Conservation (phyloP, 129 eudicot genomes). For the Pulicaria dysenterica region DNA sequence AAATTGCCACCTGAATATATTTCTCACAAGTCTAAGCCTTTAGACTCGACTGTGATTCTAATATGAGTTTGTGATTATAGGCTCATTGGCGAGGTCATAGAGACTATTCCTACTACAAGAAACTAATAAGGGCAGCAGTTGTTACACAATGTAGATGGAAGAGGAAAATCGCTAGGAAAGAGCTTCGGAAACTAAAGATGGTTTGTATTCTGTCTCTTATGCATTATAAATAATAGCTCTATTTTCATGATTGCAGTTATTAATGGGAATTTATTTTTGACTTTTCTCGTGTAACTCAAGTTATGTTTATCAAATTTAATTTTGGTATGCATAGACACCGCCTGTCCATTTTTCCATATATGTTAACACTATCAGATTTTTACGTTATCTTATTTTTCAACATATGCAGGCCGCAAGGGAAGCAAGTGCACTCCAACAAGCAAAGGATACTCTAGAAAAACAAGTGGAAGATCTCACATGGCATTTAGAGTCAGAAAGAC, state of each 20-base stretch:
- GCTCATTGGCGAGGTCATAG: slow-evolving; percentile 84
- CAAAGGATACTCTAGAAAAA: slow-evolving; percentile 90
- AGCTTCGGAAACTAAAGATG: slow-evolving; percentile 86
- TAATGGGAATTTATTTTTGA: neutral
- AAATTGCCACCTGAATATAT: slow-evolving; percentile 1
- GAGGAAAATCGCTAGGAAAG: slow-evolving; percentile 69
- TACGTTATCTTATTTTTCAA: neutral
- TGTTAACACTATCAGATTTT: neutral
- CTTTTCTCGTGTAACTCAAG: neutral
- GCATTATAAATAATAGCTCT: slow-evolving; percentile 12
- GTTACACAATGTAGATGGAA: slow-evolving; percentile 94
- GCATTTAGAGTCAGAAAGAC: slow-evolving; percentile 83
- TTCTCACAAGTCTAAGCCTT: slow-evolving; percentile 16
- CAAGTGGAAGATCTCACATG: slow-evolving; percentile 83
- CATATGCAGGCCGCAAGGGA: slow-evolving; percentile 74
- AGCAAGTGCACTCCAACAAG: slow-evolving; percentile 89
- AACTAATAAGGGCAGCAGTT: slow-evolving; percentile 65
- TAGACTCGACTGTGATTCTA: slow-evolving; percentile 1
- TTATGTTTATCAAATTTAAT: slow-evolving; percentile 1
- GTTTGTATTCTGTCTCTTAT: slow-evolving; percentile 45
- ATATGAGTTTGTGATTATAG: slow-evolving; percentile 45
- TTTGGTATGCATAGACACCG: slow-evolving; percentile 3
- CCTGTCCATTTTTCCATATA: neutral
- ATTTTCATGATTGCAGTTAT: slow-evolving; percentile 13
- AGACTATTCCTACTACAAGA: slow-evolving; percentile 59